Conservation (phyloP, 345 rosid species). For the Eucalyptus pumila region DNA sequence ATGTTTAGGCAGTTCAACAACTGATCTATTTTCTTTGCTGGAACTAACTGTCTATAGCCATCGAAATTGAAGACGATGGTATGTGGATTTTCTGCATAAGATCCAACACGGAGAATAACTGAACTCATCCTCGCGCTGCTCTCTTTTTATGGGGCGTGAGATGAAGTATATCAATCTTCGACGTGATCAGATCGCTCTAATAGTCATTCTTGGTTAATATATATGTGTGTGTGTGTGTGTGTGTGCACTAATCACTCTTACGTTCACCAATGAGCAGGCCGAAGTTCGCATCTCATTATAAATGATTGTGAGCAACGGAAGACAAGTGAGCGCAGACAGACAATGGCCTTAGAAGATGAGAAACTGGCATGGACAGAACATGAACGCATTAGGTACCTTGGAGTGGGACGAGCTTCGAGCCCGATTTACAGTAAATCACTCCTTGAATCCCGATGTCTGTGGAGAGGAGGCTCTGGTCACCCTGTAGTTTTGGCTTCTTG, state of each 20-base stretch:
- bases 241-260: neutral
- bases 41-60: neutral
- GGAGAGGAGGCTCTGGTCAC: slow-evolving; percentile 14
- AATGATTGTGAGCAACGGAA: neutral
- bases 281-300: neutral
- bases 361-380: neutral
- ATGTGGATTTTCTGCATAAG: neutral
- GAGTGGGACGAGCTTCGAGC: slow-evolving; percentile 22
- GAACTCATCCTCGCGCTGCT: neutral
- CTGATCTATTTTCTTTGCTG: neutral
- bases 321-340: neutral
- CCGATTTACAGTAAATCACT: slow-evolving; percentile 39
- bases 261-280: neutral
- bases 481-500: neutral
- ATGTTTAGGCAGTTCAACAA: neutral
- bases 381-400: slow-evolving; percentile 17
- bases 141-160: neutral
- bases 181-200: neutral
- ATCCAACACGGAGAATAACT: neutral
- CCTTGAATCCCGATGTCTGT: slow-evolving; percentile 48
- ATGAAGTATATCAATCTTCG: neutral
- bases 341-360: neutral
- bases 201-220: neutral
- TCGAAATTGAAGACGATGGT: neutral
- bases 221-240: rapidly evolving